These are phyloP conservation scores for Nicotiana obtusifolia DNA, from an alignment of 257 asterid genomes.

Conservation along the genomic window DNA sequence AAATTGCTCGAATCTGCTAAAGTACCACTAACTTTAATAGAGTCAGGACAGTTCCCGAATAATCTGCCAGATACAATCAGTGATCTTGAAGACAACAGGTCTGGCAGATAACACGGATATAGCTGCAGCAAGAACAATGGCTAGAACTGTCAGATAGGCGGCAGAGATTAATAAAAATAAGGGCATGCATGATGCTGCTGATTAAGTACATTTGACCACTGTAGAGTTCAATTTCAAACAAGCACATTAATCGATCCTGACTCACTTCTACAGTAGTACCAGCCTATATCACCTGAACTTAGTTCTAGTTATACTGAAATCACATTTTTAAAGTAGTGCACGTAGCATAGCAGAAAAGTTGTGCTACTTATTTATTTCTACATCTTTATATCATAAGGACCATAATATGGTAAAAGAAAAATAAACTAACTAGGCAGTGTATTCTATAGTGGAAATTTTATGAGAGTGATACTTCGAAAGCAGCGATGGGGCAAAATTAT, in stretches of 20 bases:
- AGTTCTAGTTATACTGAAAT: too few relatives aligned
- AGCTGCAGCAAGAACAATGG: conserved; percentile 40
- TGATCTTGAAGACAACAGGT: conserved; percentile 58
- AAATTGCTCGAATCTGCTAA: conserved; percentile 51
- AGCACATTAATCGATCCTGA: too few relatives aligned
- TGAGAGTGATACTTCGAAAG: background rate
- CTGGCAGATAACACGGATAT: conserved; percentile 57
- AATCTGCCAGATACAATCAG: conserved; percentile 72
- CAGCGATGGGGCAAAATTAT: background rate
- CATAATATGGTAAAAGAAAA: background rate
- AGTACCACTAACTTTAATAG: conserved; percentile 48
- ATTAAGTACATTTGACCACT: background rate
- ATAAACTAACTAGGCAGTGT: background rate
- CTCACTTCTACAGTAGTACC: too few relatives aligned
- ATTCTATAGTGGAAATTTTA: background rate
- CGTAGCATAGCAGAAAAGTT: too few relatives aligned
- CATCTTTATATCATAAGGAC: background rate
- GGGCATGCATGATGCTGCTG: background rate
- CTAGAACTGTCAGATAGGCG: background rate
- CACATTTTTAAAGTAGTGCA: too few relatives aligned
- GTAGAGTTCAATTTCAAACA: background rate
- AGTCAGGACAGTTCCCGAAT: conserved; percentile 54
- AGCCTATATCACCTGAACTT: too few relatives aligned
- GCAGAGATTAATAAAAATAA: background rate
- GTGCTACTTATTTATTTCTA: background rate